These are phyloP conservation scores for Eleusine indica DNA, from an alignment of 176 grass and related monocot species.

Conservation along the genomic window DNA sequence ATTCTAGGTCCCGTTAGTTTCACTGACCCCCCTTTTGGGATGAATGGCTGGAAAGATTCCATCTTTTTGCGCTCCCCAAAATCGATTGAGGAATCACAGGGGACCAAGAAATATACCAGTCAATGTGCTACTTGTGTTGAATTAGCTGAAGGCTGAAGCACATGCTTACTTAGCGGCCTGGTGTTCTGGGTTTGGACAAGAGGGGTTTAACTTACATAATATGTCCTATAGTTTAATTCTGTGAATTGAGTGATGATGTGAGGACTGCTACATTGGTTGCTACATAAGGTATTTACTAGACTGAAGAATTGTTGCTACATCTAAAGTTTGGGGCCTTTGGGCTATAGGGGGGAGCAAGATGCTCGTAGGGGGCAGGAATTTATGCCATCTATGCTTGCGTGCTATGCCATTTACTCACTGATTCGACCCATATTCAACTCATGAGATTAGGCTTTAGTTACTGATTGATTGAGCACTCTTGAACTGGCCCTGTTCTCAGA, in stretches of 20 bases:
- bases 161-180: neutral
- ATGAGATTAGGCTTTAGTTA: neutral
- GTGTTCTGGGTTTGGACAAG: slow-evolving; percentile 1
- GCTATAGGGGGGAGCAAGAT: neutral
- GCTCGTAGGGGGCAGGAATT: neutral
- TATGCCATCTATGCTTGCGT: neutral
- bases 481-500: neutral
- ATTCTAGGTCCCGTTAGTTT: neutral
- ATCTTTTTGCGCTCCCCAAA: neutral
- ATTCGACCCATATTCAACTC: neutral
- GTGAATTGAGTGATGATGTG: neutral
- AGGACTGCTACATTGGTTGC: neutral
- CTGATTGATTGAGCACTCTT: neutral
- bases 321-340: neutral
- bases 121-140: neutral
- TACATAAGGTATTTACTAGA: slow-evolving; percentile 3
- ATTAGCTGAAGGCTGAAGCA: neutral
- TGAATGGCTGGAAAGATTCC: neutral
- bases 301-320: neutral
- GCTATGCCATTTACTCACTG: neutral
- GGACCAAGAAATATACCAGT: neutral
- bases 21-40: neutral
- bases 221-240: slow-evolving; percentile 12
- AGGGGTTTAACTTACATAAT: neutral
- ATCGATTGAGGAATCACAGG: neutral